Conservation (phyloP, 208 protist species). For the Endotrypanum monterogeii region DNA sequence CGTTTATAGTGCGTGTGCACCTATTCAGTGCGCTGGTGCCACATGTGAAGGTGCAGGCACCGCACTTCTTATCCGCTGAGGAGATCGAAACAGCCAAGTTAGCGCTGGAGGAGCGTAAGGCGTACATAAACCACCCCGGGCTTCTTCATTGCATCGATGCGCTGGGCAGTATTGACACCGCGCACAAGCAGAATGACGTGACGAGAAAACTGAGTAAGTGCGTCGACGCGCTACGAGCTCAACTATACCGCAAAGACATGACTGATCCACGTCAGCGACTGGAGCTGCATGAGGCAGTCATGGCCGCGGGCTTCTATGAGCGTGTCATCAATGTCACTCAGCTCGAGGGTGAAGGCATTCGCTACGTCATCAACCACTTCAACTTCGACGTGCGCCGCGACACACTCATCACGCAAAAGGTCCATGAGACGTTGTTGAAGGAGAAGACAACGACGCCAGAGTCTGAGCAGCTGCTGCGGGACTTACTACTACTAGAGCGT, state of each 20-base stretch:
- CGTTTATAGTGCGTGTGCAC: constrained; percentile 54
- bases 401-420: constrained; percentile 64
- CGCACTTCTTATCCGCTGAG: constrained; percentile 40
- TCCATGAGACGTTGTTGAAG: constrained; percentile 62
- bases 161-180: constrained; percentile 38
- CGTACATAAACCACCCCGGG: constrained; percentile 41
- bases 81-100: constrained; percentile 48
- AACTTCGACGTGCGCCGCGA: constrained; percentile 91
- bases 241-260: constrained; percentile 64
- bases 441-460: constrained; percentile 51
- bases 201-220: constrained; percentile 45
- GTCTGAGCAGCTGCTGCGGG: constrained; percentile 78
- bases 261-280: constrained; percentile 67
- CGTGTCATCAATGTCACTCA: constrained; percentile 57
- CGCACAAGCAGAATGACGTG: constrained; percentile 40
- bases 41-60: constrained; percentile 36
- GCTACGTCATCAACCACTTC: constrained; percentile 90
- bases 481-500: constrained; percentile 85
- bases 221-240: constrained; percentile 52
- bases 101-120: constrained; percentile 48
- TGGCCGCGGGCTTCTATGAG: constrained; percentile 88
- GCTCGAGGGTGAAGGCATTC: constrained; percentile 69
- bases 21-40: constrained; percentile 85
- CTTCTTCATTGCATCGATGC: constrained; percentile 39
- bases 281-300: constrained; percentile 88